Evolutionary conservation across 768 basidiomycete species (phyloP), one percentile per base, ranked within the genome.

Genomic region (Lactarius hengduanensis): DNA sequence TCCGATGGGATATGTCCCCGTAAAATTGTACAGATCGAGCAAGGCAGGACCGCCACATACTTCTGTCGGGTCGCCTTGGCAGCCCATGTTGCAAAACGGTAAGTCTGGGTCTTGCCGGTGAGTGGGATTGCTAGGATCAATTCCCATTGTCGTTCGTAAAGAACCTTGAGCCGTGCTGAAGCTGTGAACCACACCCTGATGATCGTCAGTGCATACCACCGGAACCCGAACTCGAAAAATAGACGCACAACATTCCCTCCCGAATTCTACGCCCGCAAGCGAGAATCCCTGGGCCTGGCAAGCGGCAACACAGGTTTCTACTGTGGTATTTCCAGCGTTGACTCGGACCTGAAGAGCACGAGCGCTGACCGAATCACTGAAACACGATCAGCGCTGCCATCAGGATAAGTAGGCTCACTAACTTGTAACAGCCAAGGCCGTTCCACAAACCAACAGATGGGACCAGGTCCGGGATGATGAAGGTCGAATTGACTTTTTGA

Each of bases 341-440:
- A 71, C 69, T 0, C 69, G 72, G 30, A 77, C 69, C 22, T 76
- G 58, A 58, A 81, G 69, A 5, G 77, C 74, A n/a, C 79, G 78
- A 32, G 74, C 63, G 40, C 68, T 69, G 28, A 67, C 45, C 20
- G 78, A 75, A 65, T 80, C 79, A 40, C 77, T 79, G 64, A 10
- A 66, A 26, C 22, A 47, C 3, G 15, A 47, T 32, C 16, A 47
- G 5, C 40, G 41, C 30, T 30, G 32, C 26, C 26, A 57, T 40
- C 4, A 13, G 28, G 10, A 13, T n/a, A 18, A 26, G 50, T 50
- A 13, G 1, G 11, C 26, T 22, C 38, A 71, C 80, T 65, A 69
- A 88, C 89, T 79, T 87, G 78, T 83, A 90, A 73, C 90, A 92
- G 20, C 90, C 90, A 38, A 91, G 81, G 0, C 84, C 85, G 6